phyloP scores from a whole-genome alignment of 345 rosid genomes.

The Brassica rapa region DNA sequence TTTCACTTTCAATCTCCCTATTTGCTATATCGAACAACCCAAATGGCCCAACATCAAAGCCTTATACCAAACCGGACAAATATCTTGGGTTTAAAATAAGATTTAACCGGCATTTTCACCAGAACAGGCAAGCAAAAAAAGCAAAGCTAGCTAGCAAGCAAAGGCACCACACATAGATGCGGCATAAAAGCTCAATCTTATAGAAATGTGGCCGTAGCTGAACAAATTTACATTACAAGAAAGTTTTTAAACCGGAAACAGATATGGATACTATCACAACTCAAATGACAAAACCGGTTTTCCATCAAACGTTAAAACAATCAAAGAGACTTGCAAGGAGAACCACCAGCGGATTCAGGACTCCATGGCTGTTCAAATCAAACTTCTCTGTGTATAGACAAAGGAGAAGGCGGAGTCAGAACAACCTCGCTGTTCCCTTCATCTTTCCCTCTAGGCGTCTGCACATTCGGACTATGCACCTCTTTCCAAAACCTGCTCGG shows the following conservation, averaged over 20 bases:
- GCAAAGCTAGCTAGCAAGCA: neutral
- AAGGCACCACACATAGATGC: neutral
- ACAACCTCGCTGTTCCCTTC: constrained; percentile 50
- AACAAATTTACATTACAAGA: constrained; percentile 15
- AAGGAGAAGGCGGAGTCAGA: constrained; percentile 69
- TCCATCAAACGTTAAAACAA: constrained; percentile 14
- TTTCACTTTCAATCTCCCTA: neutral
- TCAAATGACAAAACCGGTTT: neutral
- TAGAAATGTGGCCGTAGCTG: neutral
- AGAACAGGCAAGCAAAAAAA: neutral
- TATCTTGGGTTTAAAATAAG: neutral
- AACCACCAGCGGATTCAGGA: neutral
- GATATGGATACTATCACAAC: neutral
- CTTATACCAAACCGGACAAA: neutral
- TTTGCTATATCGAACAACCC: neutral
- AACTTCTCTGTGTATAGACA: constrained; percentile 54
- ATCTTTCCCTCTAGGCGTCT: constrained; percentile 49
- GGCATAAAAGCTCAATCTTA: neutral
- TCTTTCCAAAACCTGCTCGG: constrained; percentile 53
- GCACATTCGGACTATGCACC: constrained; percentile 46
- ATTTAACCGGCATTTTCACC: neutral
- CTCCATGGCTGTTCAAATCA: constrained; percentile 21
- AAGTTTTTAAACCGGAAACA: neutral
- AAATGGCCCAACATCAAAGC: neutral
- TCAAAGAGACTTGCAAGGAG: constrained; percentile 12